Evolutionary conservation across 2,329 filamentous ascomycete species (phyloP).

Genomic region (Nannizziopsis barbatae): DNA sequence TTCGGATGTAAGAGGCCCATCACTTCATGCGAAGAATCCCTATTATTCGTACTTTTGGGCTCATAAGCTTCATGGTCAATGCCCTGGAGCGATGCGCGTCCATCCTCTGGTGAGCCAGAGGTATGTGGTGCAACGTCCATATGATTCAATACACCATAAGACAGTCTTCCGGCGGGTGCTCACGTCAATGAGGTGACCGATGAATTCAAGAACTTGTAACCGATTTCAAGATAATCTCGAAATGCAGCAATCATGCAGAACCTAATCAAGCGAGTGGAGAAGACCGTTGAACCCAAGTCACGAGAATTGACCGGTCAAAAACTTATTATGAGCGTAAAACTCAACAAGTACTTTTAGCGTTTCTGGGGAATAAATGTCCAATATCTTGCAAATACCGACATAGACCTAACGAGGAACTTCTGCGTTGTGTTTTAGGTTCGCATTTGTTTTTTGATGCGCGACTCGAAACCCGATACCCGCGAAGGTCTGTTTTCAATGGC

Average conservation of each 20-base stretch:
- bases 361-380: no score
- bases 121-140: not conserved
- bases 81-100: not conserved
- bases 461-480: not conserved
- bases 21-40: slow-evolving; percentile 1
- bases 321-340: no score
- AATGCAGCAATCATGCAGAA: not conserved
- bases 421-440: not conserved
- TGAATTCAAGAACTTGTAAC: no score
- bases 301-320: no score
- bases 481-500: no score
- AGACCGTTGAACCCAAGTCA: no score
- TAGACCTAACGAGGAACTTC: no score
- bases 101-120: not conserved
- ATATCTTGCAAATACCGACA: no score
- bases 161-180: no score
- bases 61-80: not conserved
- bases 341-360: no score
- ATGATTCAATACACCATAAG: not conserved
- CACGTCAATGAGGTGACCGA: no score
- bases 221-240: not conserved
- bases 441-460: slow-evolving; percentile 5
- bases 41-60: not conserved
- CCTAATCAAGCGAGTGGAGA: no score
- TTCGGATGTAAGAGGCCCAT: slow-evolving; percentile 1